Evolutionary conservation across 352 stramenopile genomes (phyloP).

Genomic region (Globisporangium apiculatum): DNA sequence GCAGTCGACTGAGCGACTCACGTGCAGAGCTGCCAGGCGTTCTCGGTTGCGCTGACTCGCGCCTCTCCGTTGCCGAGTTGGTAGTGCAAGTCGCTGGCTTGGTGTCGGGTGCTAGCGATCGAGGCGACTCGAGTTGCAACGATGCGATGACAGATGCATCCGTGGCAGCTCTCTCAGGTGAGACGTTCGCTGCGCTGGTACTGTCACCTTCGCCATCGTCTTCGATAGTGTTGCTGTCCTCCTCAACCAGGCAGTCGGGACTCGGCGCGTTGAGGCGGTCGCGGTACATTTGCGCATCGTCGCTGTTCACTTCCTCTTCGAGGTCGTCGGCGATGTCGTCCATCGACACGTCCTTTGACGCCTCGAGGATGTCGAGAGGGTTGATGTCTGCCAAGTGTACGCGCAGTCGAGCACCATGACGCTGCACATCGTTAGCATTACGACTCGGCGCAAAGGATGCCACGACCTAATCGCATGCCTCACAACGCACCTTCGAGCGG

Average conservation of each 20-base stretch:
- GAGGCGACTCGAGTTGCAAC: too few species aligned
- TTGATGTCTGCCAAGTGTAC: constrained; percentile 31
- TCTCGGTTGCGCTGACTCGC: constrained; percentile 1
- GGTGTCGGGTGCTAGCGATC: too few species aligned
- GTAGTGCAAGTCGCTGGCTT: neutral
- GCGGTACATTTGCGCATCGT: constrained; percentile 28
- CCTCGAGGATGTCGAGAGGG: constrained; percentile 45
- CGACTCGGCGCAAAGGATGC: too few species aligned
- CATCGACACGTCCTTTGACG: constrained; percentile 34
- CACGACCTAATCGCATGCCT: too few species aligned
- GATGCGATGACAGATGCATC: neutral
- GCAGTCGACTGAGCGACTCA: neutral
- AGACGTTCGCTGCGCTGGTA: neutral
- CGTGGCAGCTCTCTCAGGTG: neutral
- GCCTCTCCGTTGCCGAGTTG: neutral
- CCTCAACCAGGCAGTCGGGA: neutral
- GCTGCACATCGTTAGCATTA: too few species aligned
- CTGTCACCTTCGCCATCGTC: neutral
- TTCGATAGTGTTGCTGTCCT: neutral
- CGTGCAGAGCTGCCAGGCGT: neutral
- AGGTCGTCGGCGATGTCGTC: constrained; percentile 46
- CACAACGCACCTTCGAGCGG: constrained; percentile 30
- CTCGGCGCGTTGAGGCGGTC: constrained; percentile 17
- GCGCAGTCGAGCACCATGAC: neutral
- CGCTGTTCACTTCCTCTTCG: constrained; percentile 36